These are phyloP conservation scores for Suhomyces coccinellae DNA, from an alignment of 1,139 yeast genomes.

Conservation along the genomic window DNA sequence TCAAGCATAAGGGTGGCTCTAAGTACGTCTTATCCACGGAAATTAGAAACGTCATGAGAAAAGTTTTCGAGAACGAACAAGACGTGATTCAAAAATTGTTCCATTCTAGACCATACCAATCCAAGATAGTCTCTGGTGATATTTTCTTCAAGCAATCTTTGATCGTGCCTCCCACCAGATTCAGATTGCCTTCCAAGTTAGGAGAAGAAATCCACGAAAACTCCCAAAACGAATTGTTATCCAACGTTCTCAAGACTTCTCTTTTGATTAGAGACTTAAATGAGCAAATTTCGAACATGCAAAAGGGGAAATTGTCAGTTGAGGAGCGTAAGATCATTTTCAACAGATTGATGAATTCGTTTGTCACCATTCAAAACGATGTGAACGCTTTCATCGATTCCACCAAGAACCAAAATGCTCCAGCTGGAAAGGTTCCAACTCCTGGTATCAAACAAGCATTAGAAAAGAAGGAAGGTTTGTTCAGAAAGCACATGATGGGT, in stretches of 20 bases:
- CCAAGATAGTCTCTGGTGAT: slow-evolving; percentile 64
- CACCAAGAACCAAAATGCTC: slow-evolving; percentile 78
- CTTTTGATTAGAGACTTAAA: slow-evolving; percentile 84
- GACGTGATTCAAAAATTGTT: slow-evolving; percentile 61
- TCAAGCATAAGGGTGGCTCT: slow-evolving; percentile 66
- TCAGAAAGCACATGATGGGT: slow-evolving; percentile 99
- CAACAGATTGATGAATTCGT: slow-evolving; percentile 90
- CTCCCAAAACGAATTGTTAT: slow-evolving; percentile 83
- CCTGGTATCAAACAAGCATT: slow-evolving; percentile 98
- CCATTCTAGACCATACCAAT: slow-evolving; percentile 70
- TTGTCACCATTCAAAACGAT: slow-evolving; percentile 92
- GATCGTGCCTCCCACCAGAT: slow-evolving; percentile 95
- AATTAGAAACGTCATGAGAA: slow-evolving; percentile 71
- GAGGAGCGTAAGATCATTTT: slow-evolving; percentile 71
- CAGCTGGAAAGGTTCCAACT: slow-evolving; percentile 68
- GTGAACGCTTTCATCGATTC: slow-evolving; percentile 93
- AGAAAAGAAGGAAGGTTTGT: slow-evolving; percentile 97
- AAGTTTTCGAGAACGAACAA: slow-evolving; percentile 75
- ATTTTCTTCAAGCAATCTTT: slow-evolving; percentile 85
- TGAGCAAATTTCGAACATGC: slow-evolving; percentile 65
- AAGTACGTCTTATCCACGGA: slow-evolving; percentile 88
- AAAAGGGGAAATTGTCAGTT: slow-evolving; percentile 63
- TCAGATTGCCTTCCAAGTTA: slow-evolving; percentile 92
- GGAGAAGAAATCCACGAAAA: slow-evolving; percentile 97
- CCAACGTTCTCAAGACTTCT: slow-evolving; percentile 77